These are phyloP conservation scores for Elsinoe ampelina DNA, from an alignment of 2,329 filamentous ascomycete species.

Conservation along the genomic window DNA sequence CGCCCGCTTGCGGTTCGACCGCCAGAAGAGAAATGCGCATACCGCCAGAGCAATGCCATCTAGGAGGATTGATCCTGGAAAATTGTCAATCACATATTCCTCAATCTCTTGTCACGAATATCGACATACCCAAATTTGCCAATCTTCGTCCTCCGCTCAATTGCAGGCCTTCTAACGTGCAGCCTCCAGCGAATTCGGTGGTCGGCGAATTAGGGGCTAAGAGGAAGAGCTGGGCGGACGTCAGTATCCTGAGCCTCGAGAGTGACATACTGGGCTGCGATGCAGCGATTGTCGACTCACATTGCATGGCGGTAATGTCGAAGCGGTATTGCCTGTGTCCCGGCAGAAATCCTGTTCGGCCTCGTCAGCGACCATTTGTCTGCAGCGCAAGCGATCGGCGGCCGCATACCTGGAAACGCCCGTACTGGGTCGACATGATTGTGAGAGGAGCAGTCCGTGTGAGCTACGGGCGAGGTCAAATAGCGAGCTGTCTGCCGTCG, in stretches of 20 bases:
- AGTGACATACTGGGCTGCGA: background rate
- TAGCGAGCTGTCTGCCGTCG: background rate
- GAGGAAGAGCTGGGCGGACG: constrained; percentile 52
- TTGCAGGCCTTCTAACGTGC: constrained; percentile 64
- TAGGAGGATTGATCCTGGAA: constrained; percentile 73
- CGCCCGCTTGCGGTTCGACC: constrained; percentile 81
- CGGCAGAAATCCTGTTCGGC: constrained; percentile 40
- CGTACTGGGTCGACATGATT: constrained; percentile 23
- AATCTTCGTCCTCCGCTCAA: constrained; percentile 58
- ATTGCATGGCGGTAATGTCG: constrained; percentile 38
- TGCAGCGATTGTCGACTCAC: constrained; percentile 25
- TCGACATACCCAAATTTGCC: constrained; percentile 65
- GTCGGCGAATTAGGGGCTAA: constrained; percentile 43
- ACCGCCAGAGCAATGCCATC: constrained; percentile 65
- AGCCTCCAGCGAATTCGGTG: constrained; percentile 53
- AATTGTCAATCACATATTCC: constrained; percentile 24
- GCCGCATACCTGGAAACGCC: constrained; percentile 24
- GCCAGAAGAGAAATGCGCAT: constrained; percentile 59
- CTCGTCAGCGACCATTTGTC: constrained; percentile 20
- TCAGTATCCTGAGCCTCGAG: constrained; percentile 22
- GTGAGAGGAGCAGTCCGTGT: background rate
- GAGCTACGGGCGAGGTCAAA: constrained; percentile 7
- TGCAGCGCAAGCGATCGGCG: background rate
- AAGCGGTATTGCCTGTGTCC: constrained; percentile 35
- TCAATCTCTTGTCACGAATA: constrained; percentile 7